Conservation (phyloP, 345 rosid species). For the Euphorbia lathyris region DNA sequence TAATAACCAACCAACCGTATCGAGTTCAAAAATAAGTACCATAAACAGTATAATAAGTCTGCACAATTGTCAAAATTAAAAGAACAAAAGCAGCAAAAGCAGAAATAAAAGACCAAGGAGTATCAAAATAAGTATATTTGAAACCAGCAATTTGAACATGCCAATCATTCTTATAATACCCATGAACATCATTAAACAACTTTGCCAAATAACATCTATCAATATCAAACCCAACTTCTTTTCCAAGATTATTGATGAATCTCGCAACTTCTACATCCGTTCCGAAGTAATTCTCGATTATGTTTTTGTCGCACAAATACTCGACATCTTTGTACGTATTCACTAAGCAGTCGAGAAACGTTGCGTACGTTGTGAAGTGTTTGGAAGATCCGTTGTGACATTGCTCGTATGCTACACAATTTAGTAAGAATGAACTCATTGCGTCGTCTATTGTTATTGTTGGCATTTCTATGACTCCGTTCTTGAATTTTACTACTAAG, state of each 20-base stretch:
- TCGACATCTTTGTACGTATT: slow-evolving; percentile 63
- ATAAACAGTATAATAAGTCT: slow-evolving; percentile 46
- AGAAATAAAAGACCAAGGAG: slow-evolving; percentile 83
- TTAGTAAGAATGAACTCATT: slow-evolving; percentile 59
- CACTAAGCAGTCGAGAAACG: slow-evolving; percentile 59
- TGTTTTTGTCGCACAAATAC: slow-evolving; percentile 50
- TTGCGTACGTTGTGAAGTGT: slow-evolving; percentile 70
- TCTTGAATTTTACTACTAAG: slow-evolving; percentile 50
- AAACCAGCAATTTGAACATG: slow-evolving; percentile 65
- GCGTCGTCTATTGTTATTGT: slow-evolving; percentile 61
- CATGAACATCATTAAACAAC: slow-evolving; percentile 52
- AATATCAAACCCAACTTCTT: slow-evolving; percentile 69
- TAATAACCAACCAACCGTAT: too few species aligned
- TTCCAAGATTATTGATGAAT: slow-evolving; percentile 60
- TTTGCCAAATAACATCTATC: slow-evolving; percentile 44
- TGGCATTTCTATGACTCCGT: slow-evolving; percentile 71
- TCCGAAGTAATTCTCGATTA: slow-evolving; percentile 67
- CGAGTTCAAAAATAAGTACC: neutral
- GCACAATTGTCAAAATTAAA: slow-evolving; percentile 51
- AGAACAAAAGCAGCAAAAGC: slow-evolving; percentile 67
- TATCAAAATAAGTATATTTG: slow-evolving; percentile 62
- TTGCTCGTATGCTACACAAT: slow-evolving; percentile 81
- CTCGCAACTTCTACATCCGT: slow-evolving; percentile 60
- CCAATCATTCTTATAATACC: slow-evolving; percentile 47
- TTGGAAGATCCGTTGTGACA: slow-evolving; percentile 52